These are phyloP conservation scores for Cercospora sp. DNA, from an alignment of 2,329 filamentous ascomycete species.

Conservation along the genomic window DNA sequence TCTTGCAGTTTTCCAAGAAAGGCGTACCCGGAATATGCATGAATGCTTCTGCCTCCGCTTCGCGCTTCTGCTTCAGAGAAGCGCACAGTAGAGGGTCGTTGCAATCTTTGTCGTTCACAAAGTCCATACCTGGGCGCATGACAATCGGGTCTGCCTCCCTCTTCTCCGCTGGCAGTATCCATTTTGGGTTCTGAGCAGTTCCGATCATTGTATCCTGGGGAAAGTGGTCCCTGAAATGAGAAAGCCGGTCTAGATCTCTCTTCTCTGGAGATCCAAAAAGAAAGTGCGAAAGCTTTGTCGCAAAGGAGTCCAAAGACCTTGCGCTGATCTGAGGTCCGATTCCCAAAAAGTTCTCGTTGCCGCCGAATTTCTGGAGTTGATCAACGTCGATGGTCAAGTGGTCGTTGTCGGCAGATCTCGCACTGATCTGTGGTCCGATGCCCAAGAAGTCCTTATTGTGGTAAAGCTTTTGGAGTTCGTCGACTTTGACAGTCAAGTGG, in stretches of 20 bases:
- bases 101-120: neutral
- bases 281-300: too few species aligned
- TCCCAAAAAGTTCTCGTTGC: too few species aligned
- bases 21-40: neutral
- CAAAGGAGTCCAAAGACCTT: too few species aligned
- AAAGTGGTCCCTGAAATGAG: neutral
- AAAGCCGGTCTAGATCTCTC: neutral
- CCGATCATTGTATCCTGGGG: neutral
- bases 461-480: neutral
- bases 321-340: too few species aligned
- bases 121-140: neutral
- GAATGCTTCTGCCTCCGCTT: neutral
- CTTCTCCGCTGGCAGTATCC: neutral
- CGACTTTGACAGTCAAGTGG: neutral
- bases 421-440: neutral
- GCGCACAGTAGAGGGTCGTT: neutral
- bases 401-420: neutral
- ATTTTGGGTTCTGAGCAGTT: neutral
- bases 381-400: too few species aligned
- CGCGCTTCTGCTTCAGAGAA: neutral
- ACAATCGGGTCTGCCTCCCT: constrained; percentile 1
- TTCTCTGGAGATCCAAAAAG: too few species aligned
- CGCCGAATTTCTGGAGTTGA: too few species aligned
- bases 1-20: neutral
- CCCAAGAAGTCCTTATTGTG: neutral